Base-by-base conservation (phyloP, 305 asterid genomes). In the Fraxinus velutina region DNA sequence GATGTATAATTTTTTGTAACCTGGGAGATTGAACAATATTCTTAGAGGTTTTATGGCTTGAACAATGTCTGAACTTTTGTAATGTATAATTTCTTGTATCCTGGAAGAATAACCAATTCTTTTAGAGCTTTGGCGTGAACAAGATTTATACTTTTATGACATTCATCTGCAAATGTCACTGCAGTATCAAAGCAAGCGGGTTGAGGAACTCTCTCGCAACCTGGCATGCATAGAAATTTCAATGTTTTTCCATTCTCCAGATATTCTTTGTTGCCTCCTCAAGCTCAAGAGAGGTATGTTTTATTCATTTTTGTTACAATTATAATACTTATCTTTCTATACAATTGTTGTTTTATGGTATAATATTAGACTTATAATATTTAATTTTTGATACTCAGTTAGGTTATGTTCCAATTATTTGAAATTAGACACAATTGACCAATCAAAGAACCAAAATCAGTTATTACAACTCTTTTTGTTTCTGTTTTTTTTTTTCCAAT, bases 111-210 rank as follows among this genome's bases (percentile, higher is more conserved):
- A 47, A 13, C 60, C 60, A 47, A 47, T 47, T 47, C 60, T 47
- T 47, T 47, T 47, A 47, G 60, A 47, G 19, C 60, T 47, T 47
- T 3, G 60, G 60, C 21, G 21, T 47, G 60, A 47, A 50, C 62
- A 50, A 4, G 22, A 15, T 44, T 13, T 50, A 50, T 50, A 4
- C 22, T 50, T 50, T 15, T 50, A 50, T 75, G 80, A 73, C 88
- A 78, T 86, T 30, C 27, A 32, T 85, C 73, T 84, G 78, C 62
- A 64, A 50, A 82, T 86, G 82, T 86, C 84, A 42, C 84, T 88
- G 89, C 89, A 84, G 89, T 84, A 82, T 66, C 84, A 68, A 78
- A 79, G 85, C 81, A 82, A 82, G 86, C 88, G 86, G 86, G 86
- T 84, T 76, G 78, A 84, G 86, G 86, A 84, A 85, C 76, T 82